Percentiles rank a stretch among this genome's conserved stretches.
Conservation (phyloP, 148 eudicot genomes). For the Dysphania ambrosioides region DNA sequence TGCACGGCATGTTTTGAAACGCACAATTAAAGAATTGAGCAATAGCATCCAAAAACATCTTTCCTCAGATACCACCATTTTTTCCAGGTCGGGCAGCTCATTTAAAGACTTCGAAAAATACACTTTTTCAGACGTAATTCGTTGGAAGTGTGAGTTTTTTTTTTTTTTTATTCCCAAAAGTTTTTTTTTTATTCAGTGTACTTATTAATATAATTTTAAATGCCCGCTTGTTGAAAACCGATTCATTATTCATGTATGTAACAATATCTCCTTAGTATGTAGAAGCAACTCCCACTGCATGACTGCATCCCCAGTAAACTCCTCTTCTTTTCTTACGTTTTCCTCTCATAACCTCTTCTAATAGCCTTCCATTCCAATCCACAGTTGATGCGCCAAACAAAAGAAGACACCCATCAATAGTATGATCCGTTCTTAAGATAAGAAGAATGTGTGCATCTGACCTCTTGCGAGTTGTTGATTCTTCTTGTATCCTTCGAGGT, state of each 20-base stretch:
- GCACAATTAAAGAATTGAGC: not conserved
- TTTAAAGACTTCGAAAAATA: not conserved
- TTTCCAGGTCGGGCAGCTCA: slow-evolving; percentile 10
- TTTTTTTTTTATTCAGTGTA: too few relatives aligned
- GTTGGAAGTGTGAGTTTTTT: not conserved
- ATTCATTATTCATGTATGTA: too few relatives aligned
- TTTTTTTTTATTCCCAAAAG: too few relatives aligned
- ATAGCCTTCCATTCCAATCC: too few relatives aligned
- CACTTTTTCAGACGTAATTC: slow-evolving; percentile 5
- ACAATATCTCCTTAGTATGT: not conserved
- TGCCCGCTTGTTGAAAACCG: not conserved
- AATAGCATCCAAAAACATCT: not conserved
- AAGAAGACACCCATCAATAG: too few relatives aligned
- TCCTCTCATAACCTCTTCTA: too few relatives aligned
- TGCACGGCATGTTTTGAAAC: too few relatives aligned
- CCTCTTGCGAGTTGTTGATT: not conserved
- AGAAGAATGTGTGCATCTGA: not conserved
- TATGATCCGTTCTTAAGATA: not conserved
- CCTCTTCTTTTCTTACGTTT: too few relatives aligned
- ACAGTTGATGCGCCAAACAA: too few relatives aligned
- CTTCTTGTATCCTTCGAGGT: not conserved
- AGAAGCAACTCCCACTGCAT: not conserved
- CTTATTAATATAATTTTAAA: not conserved
- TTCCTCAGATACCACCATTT: slow-evolving; percentile 5
- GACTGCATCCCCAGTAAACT: too few relatives aligned